phyloP scores from a whole-genome alignment of 169 alveolate species.

The Cryptosporidium andersoni region DNA sequence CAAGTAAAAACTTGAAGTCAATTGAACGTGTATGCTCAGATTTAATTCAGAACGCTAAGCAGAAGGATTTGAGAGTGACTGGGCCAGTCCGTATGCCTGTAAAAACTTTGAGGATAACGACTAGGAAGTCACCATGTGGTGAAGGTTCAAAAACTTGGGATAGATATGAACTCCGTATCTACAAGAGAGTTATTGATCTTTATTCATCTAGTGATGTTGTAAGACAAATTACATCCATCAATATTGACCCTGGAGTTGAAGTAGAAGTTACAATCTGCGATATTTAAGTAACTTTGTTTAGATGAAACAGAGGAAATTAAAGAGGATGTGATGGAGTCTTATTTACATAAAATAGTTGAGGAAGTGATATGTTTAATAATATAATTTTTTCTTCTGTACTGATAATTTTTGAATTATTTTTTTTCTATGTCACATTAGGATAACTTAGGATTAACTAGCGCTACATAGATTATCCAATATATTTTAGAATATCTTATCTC shows the following conservation, averaged over 20 bases:
- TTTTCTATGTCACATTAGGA: no score
- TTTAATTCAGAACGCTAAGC: constrained; percentile 91
- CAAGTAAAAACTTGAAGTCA: constrained; percentile 88
- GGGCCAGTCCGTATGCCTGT: constrained; percentile 99
- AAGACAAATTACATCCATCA: constrained; percentile 94
- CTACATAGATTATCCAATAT: no score
- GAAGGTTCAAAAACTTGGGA: constrained; percentile 99
- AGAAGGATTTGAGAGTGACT: constrained; percentile 88
- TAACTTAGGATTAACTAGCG: no score
- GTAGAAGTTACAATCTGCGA: constrained; percentile 94
- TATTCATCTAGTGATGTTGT: constrained; percentile 96
- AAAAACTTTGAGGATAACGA: constrained; percentile 92
- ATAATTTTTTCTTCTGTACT: background rate
- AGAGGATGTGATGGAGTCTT: background rate
- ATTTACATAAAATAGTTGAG: background rate
- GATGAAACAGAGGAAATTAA: constrained; percentile 8
- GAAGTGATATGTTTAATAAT: background rate
- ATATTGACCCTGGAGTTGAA: constrained; percentile 96
- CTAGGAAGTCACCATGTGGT: constrained; percentile 97
- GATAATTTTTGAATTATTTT: no score
- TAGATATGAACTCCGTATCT: constrained; percentile 95
- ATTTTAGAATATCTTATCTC: background rate
- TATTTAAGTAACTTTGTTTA: constrained; percentile 67
- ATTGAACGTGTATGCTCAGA: constrained; percentile 92
- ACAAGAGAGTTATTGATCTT: constrained; percentile 96